Percentiles rank a stretch among this genome's conserved stretches.
These are phyloP conservation scores for Alternaria ventricosa DNA, from an alignment of 2,329 filamentous ascomycete genomes.

Conservation along the genomic window DNA sequence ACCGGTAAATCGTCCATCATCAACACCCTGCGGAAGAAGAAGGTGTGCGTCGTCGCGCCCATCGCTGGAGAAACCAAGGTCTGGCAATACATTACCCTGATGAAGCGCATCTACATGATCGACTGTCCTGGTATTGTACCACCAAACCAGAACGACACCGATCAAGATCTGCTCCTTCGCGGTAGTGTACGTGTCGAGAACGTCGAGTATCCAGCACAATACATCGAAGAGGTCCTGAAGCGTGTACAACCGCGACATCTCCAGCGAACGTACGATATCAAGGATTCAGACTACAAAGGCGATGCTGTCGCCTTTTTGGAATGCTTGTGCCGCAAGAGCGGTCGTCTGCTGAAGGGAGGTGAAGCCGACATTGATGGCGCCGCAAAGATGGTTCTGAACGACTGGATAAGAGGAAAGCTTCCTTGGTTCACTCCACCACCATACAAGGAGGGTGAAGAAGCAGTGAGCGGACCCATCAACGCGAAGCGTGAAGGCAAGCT, in stretches of 20 bases:
- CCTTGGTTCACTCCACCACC: conserved; percentile 94
- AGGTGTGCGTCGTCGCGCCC: conserved; percentile 89
- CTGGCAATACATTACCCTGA: conserved; percentile 96
- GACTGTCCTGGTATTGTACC: conserved; percentile 97
- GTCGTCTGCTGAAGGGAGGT: conserved; percentile 86
- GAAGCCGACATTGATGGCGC: conserved; percentile 94
- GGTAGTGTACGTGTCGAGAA: conserved; percentile 95
- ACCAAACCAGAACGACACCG: conserved; percentile 81
- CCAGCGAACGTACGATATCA: conserved; percentile 90
- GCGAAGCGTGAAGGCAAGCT: conserved; percentile 77
- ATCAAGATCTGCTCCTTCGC: conserved; percentile 85
- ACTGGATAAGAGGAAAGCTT: conserved; percentile 93
- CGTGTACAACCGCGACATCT: conserved; percentile 87
- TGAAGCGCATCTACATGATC: conserved; percentile 94
- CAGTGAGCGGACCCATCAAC: conserved; percentile 33
- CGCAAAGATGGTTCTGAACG: conserved; percentile 95
- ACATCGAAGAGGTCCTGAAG: conserved; percentile 81
- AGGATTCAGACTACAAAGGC: conserved; percentile 73
- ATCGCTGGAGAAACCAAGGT: conserved; percentile 97
- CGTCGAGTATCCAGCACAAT: conserved; percentile 94
- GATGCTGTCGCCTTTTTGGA: conserved; percentile 85
- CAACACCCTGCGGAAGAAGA: conserved; percentile 93
- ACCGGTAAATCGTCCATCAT: conserved; percentile 97
- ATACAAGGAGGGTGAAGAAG: conserved; percentile 44
- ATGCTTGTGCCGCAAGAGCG: conserved; percentile 83